Evolutionary conservation across 2,329 filamentous ascomycete species (phyloP), one percentile per base, ranked within the genome.

Genomic region (Fusarium secorum): DNA sequence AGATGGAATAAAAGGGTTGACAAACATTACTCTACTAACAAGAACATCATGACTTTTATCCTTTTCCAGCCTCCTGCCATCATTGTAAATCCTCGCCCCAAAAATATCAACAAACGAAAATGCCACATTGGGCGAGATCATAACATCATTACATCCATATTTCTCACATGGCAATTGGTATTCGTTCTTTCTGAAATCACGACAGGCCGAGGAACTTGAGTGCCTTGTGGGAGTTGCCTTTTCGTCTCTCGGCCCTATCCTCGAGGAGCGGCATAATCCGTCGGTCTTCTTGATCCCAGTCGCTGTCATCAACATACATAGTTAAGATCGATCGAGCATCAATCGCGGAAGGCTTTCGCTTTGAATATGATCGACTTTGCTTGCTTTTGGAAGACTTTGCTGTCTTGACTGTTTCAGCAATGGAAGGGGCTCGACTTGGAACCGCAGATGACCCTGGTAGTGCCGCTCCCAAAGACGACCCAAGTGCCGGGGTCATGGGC

Each of bases 131-230:
- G 60, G 61, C 60, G 51, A 59, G 53, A 68, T 75, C 74, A 62
- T 76, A 49, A 74, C 48, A 65, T 75, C 74, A 58, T 75, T 26
- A 72, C 30, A 28, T 26, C 60, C 65, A 63, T 39, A 22, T 20
- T n/a, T 18, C 33, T 33, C 22, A 36, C 17, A 61, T 42, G 42
- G 38, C 38, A 35, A 53, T 28, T 24, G 18, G 48, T 18, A 61
- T 64, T 38, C 20, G 10, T 44, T 33, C 35, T 22, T 39, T 24
- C 15, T 28, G 11, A 30, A 30, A 46, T 72, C 35, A 72, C 15
- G 82, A 82, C 46, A 87, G 76, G 0, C 86, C 86, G 3, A 88
- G 79, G 74, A 86, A 87, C 75, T 86, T 87, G 56, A 87, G 80
- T 11, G 86, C 86, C 75, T 88, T 88, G 11, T 82, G 81, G 53